These are phyloP conservation scores for Pestalotiopsis sp. DNA, from an alignment of 2,329 filamentous ascomycete genomes.

Conservation along the genomic window DNA sequence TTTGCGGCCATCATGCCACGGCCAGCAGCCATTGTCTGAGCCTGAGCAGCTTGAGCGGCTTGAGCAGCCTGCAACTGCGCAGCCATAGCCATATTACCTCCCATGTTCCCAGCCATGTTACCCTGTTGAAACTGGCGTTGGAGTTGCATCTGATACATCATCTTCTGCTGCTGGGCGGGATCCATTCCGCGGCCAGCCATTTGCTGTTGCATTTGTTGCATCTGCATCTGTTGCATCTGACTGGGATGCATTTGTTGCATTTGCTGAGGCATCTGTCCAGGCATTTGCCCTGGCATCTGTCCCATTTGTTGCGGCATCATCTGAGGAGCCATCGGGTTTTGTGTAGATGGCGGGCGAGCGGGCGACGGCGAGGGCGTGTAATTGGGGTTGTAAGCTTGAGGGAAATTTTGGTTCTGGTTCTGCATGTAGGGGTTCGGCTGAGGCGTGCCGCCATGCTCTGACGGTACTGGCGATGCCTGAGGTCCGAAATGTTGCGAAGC, in stretches of 20 bases:
- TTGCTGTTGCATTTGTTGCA: conserved; percentile 44
- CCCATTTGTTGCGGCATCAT: conserved; percentile 57
- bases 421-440: conserved; percentile 74
- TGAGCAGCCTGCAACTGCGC: conserved; percentile 50
- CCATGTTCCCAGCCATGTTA: conserved; percentile 27
- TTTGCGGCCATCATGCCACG: conserved; percentile 55
- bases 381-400: conserved; percentile 60
- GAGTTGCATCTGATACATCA: conserved; percentile 80
- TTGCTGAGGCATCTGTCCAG: conserved; percentile 37
- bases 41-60: conserved; percentile 27
- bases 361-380: conserved; percentile 62
- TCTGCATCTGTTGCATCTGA: conserved; percentile 47
- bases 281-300: conserved; percentile 42
- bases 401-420: conserved; percentile 55
- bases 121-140: conserved; percentile 74
- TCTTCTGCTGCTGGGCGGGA: conserved; percentile 66
- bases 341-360: conserved; percentile 56
- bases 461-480: conserved; percentile 76
- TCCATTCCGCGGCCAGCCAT: conserved; percentile 59
- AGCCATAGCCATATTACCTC: conserved; percentile 43
- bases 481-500: conserved; percentile 71
- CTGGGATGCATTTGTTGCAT: conserved; percentile 34
- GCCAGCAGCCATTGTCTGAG: conserved; percentile 39
- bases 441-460: conserved; percentile 75
- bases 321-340: conserved; percentile 55